Base-by-base conservation (phyloP, 2,329 filamentous ascomycete genomes). In the Sporothrix brunneoviolacea region DNA sequence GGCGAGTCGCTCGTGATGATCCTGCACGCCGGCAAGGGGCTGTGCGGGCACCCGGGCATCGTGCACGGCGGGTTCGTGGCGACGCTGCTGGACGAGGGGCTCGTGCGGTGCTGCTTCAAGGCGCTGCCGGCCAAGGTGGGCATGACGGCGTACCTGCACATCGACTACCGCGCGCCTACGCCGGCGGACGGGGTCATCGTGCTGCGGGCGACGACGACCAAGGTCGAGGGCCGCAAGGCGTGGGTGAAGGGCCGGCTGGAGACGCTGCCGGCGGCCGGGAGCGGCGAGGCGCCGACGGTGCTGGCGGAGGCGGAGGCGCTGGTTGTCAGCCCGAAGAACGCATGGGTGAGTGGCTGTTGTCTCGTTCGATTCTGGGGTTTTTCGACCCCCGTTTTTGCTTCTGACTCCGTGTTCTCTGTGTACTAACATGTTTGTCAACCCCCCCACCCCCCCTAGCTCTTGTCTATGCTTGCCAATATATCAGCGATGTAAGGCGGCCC, bases 191-290 rank as follows among this genome's bases (percentile, higher is more conserved):
- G 79, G 54, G 93, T 86, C 63, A 72, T 94, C 27, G 88, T 95
- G 38, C 70, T 98, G 52, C 77, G 79, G 55, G 91, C 88, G 4
- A 79, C 82, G 64, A 95, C 91, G 18, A 83, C 80, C 9, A 91
- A 86, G 70, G 86, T 91, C 1, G 90, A 97, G 64, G 91, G 93
- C 1, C 77, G 93, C 55, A 97, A 97, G 72, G 91, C 90, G 12
- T 96, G 89, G 89, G 89, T 96, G 1, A 84, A 87, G 69, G 93
- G 89, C 1, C 79, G 81, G 59, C 83, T 97, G 60, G 90, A 95
- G 76, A 84, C 88, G 50, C 68, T 97, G 54, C 79, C 79, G 8
- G 52, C 75, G 22, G 72, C 71, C 58, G 73, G 81, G 30, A 27
- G 37, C 30, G 80, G 80, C 8, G 77, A 83, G 66, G 72, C 76